These are phyloP conservation scores for Auricularia sp. DNA, from an alignment of 768 basidiomycete genomes.

Conservation along the genomic window DNA sequence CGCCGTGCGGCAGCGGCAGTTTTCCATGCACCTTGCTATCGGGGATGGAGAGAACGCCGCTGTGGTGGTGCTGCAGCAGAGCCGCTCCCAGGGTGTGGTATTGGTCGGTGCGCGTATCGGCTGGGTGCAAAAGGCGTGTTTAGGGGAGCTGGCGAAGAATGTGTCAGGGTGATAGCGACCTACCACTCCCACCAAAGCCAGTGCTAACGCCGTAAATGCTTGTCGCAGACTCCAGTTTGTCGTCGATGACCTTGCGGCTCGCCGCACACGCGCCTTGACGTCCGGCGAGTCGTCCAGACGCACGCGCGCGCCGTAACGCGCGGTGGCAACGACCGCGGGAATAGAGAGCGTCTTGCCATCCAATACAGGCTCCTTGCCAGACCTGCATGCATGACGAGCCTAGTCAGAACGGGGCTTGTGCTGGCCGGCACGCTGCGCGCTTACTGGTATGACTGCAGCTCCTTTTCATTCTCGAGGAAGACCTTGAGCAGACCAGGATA, in stretches of 20 bases:
- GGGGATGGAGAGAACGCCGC: slow-evolving; percentile 57
- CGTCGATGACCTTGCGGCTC: slow-evolving; percentile 51
- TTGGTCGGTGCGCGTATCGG: slow-evolving; percentile 72
- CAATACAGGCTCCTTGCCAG: slow-evolving; percentile 51
- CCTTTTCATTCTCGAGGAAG: background rate
- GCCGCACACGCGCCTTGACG: slow-evolving; percentile 46
- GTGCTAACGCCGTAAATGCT: slow-evolving; percentile 81
- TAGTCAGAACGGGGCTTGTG: too few species aligned
- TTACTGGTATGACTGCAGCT: background rate
- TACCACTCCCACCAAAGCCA: slow-evolving; percentile 75
- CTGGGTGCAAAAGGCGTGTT: slow-evolving; percentile 24
- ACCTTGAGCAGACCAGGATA: background rate
- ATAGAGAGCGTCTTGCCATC: slow-evolving; percentile 66
- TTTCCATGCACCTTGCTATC: slow-evolving; percentile 24
- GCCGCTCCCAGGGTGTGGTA: slow-evolving; percentile 65
- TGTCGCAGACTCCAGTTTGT: slow-evolving; percentile 54
- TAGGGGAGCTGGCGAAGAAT: slow-evolving; percentile 8
- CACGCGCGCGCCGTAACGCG: slow-evolving; percentile 48
- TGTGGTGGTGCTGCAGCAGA: slow-evolving; percentile 78
- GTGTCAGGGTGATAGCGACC: slow-evolving; percentile 5
- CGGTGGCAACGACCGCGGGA: slow-evolving; percentile 65
- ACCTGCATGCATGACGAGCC: slow-evolving; percentile 25
- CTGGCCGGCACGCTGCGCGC: background rate
- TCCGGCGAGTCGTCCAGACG: slow-evolving; percentile 37
- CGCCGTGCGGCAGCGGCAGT: slow-evolving; percentile 48